Percentiles rank a stretch among this genome's conserved stretches.
Conservation (phyloP, 371 early-diverging fungal species). For the Conidiobolus incongruus region DNA sequence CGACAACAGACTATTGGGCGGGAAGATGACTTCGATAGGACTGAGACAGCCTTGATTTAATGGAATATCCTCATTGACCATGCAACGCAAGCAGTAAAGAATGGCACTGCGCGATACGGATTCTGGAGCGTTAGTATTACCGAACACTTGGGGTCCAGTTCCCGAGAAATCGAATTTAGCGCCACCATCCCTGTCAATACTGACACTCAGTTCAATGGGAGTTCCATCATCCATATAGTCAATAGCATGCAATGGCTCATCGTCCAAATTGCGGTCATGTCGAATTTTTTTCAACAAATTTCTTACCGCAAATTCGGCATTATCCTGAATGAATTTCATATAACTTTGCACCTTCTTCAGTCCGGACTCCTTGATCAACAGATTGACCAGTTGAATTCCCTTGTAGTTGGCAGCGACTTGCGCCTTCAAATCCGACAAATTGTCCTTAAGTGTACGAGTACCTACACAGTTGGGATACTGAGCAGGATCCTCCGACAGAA, state of each 20-base stretch:
- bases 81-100: conserved; percentile 80
- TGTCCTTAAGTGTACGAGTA: conserved; percentile 60
- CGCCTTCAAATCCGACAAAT: conserved; percentile 81
- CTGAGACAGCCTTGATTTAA: conserved; percentile 84
- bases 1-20: conserved; percentile 40
- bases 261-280: conserved; percentile 4
- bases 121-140: conserved; percentile 20
- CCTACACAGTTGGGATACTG: conserved; percentile 70
- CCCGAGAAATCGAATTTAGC: conserved; percentile 85
- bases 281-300: conserved; percentile 35
- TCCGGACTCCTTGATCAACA: conserved; percentile 62
- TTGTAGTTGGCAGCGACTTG: conserved; percentile 91
- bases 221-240: conserved; percentile 93
- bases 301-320: conserved; percentile 74
- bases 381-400: conserved; percentile 63
- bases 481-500: conserved; percentile 59
- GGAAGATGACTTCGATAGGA: conserved; percentile 63
- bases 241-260: conserved; percentile 22
- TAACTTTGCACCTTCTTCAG: conserved; percentile 79
- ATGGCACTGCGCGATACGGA: conserved; percentile 68
- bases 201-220: conserved; percentile 47
- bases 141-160: conserved; percentile 69
- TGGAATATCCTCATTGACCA: conserved; percentile 76
- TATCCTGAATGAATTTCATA: conserved; percentile 65
- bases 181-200: conserved; percentile 44